phyloP scores from a whole-genome alignment of 177 flowering plant species.

The Vitis hybrid region DNA sequence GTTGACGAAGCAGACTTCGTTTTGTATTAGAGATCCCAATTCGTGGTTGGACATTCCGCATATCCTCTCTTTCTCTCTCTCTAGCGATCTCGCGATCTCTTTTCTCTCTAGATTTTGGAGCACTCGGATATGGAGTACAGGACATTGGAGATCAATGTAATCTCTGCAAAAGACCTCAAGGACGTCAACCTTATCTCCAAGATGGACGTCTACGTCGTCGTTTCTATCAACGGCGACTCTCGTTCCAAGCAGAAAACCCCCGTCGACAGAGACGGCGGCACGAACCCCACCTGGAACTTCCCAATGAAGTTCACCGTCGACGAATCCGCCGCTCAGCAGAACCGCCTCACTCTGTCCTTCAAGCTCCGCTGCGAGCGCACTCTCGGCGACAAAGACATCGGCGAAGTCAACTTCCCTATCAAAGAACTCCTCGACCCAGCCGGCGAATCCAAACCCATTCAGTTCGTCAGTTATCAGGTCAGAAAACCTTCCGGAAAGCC shows the following conservation, averaged over 20 bases:
- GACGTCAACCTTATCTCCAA: slow-evolving; percentile 30
- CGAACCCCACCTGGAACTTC: slow-evolving; percentile 48
- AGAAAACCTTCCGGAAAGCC: slow-evolving; percentile 42
- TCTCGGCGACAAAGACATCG: slow-evolving; percentile 44
- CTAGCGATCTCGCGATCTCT: no score
- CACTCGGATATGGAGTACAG: slow-evolving; percentile 21
- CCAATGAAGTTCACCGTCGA: slow-evolving; percentile 36
- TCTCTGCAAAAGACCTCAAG: slow-evolving; percentile 34
- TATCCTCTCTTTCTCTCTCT: neutral
- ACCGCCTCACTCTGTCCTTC: slow-evolving; percentile 33
- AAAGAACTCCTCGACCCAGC: slow-evolving; percentile 39
- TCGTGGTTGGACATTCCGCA: no score
- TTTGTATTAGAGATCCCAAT: no score
- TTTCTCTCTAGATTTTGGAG: no score
- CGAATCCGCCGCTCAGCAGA: slow-evolving; percentile 20
- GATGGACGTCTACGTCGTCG: slow-evolving; percentile 41
- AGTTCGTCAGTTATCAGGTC: slow-evolving; percentile 45
- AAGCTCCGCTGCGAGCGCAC: slow-evolving; percentile 26
- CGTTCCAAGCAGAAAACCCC: slow-evolving; percentile 23
- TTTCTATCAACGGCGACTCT: slow-evolving; percentile 26
- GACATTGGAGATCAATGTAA: slow-evolving; percentile 23
- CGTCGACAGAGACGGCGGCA: slow-evolving; percentile 32
- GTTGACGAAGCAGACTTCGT: no score
- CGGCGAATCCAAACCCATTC: slow-evolving; percentile 11
- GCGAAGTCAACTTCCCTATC: slow-evolving; percentile 48